These are phyloP conservation scores for Blastobotrys illinoisensis DNA, from an alignment of 1,139 yeast genomes.

Conservation along the genomic window DNA sequence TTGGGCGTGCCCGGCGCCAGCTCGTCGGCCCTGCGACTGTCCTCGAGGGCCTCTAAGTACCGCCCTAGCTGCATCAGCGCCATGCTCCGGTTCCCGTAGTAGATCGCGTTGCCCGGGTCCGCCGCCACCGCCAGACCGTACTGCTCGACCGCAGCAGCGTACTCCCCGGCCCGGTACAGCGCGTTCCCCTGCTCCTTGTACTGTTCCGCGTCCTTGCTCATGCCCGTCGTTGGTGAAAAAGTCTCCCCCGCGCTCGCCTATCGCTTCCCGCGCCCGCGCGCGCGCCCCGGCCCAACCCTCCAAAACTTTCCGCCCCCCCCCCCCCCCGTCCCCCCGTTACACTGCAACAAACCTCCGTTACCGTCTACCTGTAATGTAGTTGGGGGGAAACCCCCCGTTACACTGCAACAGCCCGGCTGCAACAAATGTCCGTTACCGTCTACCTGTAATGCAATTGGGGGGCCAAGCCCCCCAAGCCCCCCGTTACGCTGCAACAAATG, in stretches of 20 bases:
- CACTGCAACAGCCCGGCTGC: no score
- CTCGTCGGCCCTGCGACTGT: slow-evolving; percentile 34
- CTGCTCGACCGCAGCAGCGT: slow-evolving; percentile 31
- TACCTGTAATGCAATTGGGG: no score
- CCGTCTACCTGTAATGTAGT: no score
- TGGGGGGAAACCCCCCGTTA: no score
- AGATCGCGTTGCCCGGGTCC: slow-evolving; percentile 36
- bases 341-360: no score
- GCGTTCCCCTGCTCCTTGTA: slow-evolving; percentile 36
- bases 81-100: slow-evolving; percentile 78
- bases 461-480: no score
- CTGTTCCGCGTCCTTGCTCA: slow-evolving; percentile 25
- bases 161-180: slow-evolving; percentile 35
- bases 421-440: no score
- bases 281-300: background rate
- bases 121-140: slow-evolving; percentile 36
- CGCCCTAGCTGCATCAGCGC: slow-evolving; percentile 58
- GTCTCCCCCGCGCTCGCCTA: background rate
- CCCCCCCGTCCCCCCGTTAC: background rate
- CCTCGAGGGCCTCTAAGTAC: slow-evolving; percentile 53
- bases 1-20: slow-evolving; percentile 34
- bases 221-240: background rate
- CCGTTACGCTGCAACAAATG: no score
- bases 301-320: background rate
- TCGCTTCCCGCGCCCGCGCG: background rate